Percentiles rank a stretch among this genome's conserved stretches.
Evolutionary conservation across 2,329 filamentous ascomycete genomes (phyloP).

Genomic region (Cladosporium sp.): DNA sequence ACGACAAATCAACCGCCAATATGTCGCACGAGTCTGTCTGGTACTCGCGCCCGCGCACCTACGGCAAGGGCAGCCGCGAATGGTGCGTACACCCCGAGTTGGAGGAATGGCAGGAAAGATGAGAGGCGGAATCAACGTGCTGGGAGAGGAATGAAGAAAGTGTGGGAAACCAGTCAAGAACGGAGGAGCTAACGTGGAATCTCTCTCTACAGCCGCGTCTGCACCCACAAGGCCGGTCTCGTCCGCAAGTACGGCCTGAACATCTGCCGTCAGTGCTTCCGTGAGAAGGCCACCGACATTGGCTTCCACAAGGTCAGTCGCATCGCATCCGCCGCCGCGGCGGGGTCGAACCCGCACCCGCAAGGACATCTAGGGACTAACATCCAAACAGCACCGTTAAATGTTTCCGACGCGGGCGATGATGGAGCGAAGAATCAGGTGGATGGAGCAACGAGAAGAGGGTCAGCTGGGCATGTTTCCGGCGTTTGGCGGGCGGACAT

Average conservation of each 20-base stretch:
- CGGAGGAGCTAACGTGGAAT: constrained; percentile 24
- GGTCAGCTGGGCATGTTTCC: constrained; percentile 11
- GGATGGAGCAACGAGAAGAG: constrained; percentile 10
- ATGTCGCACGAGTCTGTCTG: constrained; percentile 96
- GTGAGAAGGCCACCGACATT: constrained; percentile 62
- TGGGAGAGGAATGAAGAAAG: constrained; percentile 5
- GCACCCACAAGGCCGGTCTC: constrained; percentile 95
- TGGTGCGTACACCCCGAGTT: constrained; percentile 60
- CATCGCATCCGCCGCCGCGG: background rate
- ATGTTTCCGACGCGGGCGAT: constrained; percentile 14
- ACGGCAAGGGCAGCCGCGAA: constrained; percentile 90
- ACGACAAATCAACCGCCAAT: constrained; percentile 41
- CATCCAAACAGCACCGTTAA: constrained; percentile 27
- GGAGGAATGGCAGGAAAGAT: constrained; percentile 4
- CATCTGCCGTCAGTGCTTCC: constrained; percentile 67
- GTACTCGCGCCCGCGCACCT: constrained; percentile 95
- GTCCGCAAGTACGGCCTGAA: constrained; percentile 99
- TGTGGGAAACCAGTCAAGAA: constrained; percentile 12
- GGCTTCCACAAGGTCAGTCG: constrained; percentile 58
- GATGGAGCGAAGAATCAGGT: constrained; percentile 12
- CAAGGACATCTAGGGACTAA: background rate
- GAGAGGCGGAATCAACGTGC: background rate
- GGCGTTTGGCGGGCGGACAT: constrained; percentile 12
- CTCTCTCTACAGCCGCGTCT: constrained; percentile 58
- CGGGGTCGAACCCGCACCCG: background rate